Evolutionary conservation across 352 stramenopile genomes (phyloP), one percentile per base, ranked within the genome.

Genomic region (Globisporangium yorkense): DNA sequence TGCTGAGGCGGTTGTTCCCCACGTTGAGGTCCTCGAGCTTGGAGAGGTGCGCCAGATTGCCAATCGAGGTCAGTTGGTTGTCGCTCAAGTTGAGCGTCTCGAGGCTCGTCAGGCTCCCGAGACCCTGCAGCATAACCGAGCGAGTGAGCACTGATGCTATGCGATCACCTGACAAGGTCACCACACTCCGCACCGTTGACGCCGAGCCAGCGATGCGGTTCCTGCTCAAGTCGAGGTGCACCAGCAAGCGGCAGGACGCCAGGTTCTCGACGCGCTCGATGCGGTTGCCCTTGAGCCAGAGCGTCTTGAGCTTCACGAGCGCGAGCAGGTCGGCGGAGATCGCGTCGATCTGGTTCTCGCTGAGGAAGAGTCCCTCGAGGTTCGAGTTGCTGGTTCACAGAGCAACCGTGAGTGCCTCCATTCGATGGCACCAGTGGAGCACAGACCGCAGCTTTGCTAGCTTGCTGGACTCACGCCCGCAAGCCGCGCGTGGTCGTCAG

Each of bases 11-110:
- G 59, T 92, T 92, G 53, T 79, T 75, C 24, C 69, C 65, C 16
- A 92, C 51, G 40, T 89, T 82, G 40, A 92, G 66, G 53, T 92
- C 82, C 61, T 89, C 76, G 20, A 92, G 68, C 52, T 92, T 90
- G 9, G 63, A 75, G 53, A 92, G 62, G 18, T 82, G 70, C 13
- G 68, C 54, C n/a, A 92, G 61, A 24, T 80, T 86, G 9, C 80
- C 80, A 21, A 88, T 67, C 0, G 66, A 71, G 5, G 62, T 64
- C 8, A 92, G 59, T 21, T 79, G 61, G 45, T 92, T 92, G 56
- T 75, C 70, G 31, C 65, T 77, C 18, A 92, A 51, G 51, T 92
- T 90, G 31, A 92, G 58, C 13, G 72, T 74, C 61, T 89, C 72
- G 13, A 91, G 62, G 43, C 70, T 82, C 15, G 43, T 71, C 1